Evolutionary conservation across 306 rosid genomes (phyloP).

Genomic region (Psophocarpus tetragonolobus): DNA sequence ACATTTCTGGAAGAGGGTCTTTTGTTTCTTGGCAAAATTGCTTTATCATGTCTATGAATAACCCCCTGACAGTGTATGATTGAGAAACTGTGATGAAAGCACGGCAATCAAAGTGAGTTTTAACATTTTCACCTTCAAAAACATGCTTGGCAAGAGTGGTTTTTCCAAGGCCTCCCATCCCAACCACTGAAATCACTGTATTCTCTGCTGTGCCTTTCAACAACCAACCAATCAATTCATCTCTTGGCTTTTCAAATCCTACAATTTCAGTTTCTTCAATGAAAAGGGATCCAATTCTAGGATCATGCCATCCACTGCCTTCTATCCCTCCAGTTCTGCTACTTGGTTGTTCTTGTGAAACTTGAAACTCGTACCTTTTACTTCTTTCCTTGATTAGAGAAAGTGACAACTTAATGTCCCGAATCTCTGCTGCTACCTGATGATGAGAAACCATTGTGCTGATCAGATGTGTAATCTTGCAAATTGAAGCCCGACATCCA

Average conservation of each 20-base stretch:
- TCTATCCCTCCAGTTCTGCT: too few relatives aligned
- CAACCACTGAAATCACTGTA: neutral
- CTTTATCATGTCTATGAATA: neutral
- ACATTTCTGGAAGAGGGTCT: neutral
- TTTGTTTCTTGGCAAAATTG: neutral
- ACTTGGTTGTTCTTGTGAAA: too few relatives aligned
- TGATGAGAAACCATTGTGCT: too few relatives aligned
- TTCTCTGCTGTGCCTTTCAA: neutral
- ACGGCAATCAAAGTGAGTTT: neutral
- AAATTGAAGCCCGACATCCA: too few relatives aligned
- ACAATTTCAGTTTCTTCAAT: neutral
- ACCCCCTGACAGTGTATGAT: neutral
- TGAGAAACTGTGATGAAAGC: conserved; percentile 16
- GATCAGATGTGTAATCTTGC: too few relatives aligned
- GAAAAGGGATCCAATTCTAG: neutral
- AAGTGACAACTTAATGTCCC: too few relatives aligned
- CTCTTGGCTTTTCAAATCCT: neutral
- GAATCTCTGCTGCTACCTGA: too few relatives aligned
- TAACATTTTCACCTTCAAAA: neutral
- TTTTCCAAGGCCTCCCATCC: conserved; percentile 30
- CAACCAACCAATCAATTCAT: neutral
- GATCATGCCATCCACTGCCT: neutral
- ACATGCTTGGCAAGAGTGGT: conserved; percentile 23
- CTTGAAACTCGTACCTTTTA: too few relatives aligned
- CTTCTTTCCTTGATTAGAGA: too few relatives aligned